phyloP scores from a whole-genome alignment of 441 rosid species.

The Flueggea neowawraea region DNA sequence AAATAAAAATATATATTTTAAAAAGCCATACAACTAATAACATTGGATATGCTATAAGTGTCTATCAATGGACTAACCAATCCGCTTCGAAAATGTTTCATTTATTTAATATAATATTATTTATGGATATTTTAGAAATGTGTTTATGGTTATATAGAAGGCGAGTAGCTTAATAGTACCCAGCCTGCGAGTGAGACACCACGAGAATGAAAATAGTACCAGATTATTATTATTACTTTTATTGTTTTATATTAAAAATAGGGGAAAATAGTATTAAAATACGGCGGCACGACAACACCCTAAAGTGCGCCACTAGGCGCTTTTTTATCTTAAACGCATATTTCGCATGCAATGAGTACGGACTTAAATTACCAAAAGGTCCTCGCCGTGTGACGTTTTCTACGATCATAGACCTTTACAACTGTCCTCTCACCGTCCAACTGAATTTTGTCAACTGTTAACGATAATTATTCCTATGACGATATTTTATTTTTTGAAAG shows the following conservation, averaged over 20 bases:
- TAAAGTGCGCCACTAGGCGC: conserved; percentile 51
- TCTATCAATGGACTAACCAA: too few species aligned
- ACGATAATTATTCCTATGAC: conserved; percentile 11
- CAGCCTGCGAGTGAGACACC: too few species aligned
- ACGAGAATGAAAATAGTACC: not conserved
- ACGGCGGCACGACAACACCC: conserved; percentile 39
- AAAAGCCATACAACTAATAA: too few species aligned
- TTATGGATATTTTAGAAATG: too few species aligned
- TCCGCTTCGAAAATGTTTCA: too few species aligned
- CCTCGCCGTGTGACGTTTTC: not conserved
- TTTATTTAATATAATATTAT: too few species aligned
- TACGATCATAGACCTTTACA: not conserved
- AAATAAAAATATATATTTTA: too few species aligned
- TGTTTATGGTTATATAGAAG: too few species aligned
- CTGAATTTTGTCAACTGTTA: conserved; percentile 16
- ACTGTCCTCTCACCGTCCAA: too few species aligned
- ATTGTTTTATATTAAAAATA: not conserved
- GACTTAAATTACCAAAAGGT: conserved; percentile 14
- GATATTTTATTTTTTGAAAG: not conserved
- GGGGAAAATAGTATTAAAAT: conserved; percentile 10
- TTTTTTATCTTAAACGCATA: conserved; percentile 24
- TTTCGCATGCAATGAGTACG: conserved; percentile 36
- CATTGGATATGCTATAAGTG: too few species aligned
- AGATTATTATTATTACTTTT: too few species aligned
- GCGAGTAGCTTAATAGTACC: too few species aligned